Evolutionary conservation across 371 early-diverging fungal genomes (phyloP).

Genomic region (Rhizopus arrhizus): DNA sequence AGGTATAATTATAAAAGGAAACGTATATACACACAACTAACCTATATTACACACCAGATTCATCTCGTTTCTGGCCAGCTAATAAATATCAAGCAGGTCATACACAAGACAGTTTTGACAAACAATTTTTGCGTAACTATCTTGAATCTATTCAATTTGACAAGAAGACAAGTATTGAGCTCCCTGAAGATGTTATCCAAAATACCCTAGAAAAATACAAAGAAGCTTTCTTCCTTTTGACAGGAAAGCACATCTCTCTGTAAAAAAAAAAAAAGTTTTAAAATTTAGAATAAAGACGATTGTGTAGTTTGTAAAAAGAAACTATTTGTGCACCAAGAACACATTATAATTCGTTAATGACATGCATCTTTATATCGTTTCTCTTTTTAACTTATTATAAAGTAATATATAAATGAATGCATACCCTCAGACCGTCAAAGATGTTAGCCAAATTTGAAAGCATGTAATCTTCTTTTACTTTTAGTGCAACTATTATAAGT

Average conservation of each 20-base stretch:
- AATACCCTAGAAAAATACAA: constrained; percentile 89
- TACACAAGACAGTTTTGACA: constrained; percentile 93
- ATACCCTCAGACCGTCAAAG: too few species aligned
- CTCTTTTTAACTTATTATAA: too few species aligned
- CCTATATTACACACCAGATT: constrained; percentile 60
- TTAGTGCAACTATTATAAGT: too few species aligned
- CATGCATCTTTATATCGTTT: too few species aligned
- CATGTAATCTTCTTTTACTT: too few species aligned
- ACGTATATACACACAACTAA: neutral
- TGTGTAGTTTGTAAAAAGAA: neutral
- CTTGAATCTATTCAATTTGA: constrained; percentile 88
- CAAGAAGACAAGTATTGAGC: constrained; percentile 77
- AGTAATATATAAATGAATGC: too few species aligned
- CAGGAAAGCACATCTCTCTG: constrained; percentile 73
- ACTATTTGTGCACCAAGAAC: too few species aligned
- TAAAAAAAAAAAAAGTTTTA: constrained; percentile 30
- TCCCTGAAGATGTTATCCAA: constrained; percentile 82
- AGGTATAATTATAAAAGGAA: constrained; percentile 48
- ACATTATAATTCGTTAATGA: too few species aligned
- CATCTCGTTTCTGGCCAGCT: constrained; percentile 96
- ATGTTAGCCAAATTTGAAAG: too few species aligned
- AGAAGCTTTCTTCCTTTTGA: constrained; percentile 84
- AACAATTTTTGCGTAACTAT: constrained; percentile 95
- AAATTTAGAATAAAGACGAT: neutral
- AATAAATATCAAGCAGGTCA: constrained; percentile 77